Percentiles rank a stretch among this genome's conserved stretches.
phyloP scores from a whole-genome alignment of 495 filamentous ascomycete species.

The Penicillium argentinense region DNA sequence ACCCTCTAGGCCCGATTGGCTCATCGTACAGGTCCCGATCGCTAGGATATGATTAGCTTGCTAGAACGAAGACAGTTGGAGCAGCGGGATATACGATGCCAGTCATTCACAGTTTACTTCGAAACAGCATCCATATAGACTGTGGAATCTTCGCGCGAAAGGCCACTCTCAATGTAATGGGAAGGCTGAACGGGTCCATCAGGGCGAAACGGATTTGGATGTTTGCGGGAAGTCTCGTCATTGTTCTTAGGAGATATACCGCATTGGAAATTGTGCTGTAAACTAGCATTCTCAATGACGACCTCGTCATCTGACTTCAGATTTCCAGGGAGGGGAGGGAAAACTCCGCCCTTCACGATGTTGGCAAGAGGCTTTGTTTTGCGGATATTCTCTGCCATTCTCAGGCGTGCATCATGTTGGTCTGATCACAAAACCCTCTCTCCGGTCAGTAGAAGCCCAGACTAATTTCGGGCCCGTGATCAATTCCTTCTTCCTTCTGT shows the following conservation, averaged over 20 bases:
- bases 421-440: constrained; percentile 38
- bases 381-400: constrained; percentile 45
- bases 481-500: too few relatives aligned
- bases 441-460: constrained; percentile 48
- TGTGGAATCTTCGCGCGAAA: too few relatives aligned
- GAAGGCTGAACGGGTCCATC: too few relatives aligned
- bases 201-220: too few relatives aligned
- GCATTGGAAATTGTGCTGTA: too few relatives aligned
- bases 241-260: too few relatives aligned
- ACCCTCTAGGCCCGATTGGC: constrained; percentile 28
- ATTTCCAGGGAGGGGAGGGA: constrained; percentile 23
- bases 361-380: constrained; percentile 36
- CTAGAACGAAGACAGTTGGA: neutral
- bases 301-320: too few relatives aligned
- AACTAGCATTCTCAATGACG: too few relatives aligned
- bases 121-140: constrained; percentile 37
- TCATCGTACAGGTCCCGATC: constrained; percentile 56
- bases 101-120: constrained; percentile 39
- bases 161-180: too few relatives aligned
- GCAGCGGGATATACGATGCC: constrained; percentile 29
- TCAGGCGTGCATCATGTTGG: constrained; percentile 39
- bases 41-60: constrained; percentile 17
- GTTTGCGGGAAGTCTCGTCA: too few relatives aligned
- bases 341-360: constrained; percentile 40
- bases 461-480: constrained; percentile 45